A percentile compares a stretch with the other conserved stretches of the same genome.
Conservation (phyloP, 2,329 filamentous ascomycete species). For the Dactylellina parvicollis region DNA sequence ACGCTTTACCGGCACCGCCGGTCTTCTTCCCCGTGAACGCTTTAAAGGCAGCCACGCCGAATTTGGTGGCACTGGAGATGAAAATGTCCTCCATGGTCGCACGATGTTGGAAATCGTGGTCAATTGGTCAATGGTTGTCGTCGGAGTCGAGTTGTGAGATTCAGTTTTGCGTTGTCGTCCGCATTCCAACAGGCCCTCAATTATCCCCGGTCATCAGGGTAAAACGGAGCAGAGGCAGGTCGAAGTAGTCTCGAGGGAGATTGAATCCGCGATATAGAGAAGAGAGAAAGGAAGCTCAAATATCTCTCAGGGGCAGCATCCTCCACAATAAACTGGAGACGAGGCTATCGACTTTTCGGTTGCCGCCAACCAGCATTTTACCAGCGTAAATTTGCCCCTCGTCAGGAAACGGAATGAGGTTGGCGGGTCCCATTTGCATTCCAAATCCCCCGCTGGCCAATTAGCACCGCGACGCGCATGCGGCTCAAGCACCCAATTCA, state of each 20-base stretch:
- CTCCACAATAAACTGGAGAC: neutral
- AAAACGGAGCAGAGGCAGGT: no score
- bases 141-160: neutral
- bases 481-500: slow-evolving; percentile 7
- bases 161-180: neutral
- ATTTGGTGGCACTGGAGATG: slow-evolving; percentile 31
- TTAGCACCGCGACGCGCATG: neutral
- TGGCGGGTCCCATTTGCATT: neutral
- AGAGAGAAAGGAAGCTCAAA: neutral
- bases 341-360: neutral
- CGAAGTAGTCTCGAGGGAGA: no score
- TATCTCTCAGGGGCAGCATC: neutral
- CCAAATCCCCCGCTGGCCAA: neutral
- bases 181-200: slow-evolving; percentile 12
- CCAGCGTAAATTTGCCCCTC: slow-evolving; percentile 11
- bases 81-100: slow-evolving; percentile 37
- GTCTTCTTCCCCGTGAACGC: slow-evolving; percentile 17
- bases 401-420: neutral
- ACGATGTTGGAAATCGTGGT: no score
- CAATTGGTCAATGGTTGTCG: neutral
- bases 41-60: slow-evolving; percentile 35
- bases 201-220: no score
- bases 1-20: slow-evolving; percentile 13
- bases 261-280: no score
- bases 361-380: neutral